A percentile compares a stretch with the other conserved stretches of the same genome.
These are phyloP conservation scores for Phytophthora pini DNA, from an alignment of 352 stramenopile species.

Conservation along the genomic window DNA sequence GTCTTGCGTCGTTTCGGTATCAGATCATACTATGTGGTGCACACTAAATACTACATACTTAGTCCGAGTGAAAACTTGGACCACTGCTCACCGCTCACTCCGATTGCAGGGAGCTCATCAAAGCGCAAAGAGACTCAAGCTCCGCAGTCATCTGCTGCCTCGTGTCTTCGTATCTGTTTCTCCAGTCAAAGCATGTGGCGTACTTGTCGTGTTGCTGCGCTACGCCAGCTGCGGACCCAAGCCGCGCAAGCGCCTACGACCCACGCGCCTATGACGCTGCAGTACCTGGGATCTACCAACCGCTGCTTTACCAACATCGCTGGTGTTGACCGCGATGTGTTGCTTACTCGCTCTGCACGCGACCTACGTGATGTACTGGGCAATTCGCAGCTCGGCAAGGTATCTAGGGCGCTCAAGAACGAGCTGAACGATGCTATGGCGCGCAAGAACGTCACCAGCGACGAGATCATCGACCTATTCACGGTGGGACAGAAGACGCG, in stretches of 20 bases:
- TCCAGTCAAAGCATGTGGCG: constrained; percentile 56
- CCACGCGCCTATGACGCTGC: constrained; percentile 22
- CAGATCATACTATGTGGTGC: constrained; percentile 1
- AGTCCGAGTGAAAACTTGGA: constrained; percentile 21
- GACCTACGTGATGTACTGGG: constrained; percentile 50
- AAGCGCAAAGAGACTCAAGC: constrained; percentile 22
- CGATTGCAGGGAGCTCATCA: constrained; percentile 12
- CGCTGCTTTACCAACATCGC: constrained; percentile 51
- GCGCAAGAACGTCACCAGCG: constrained; percentile 48
- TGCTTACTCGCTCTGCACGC: constrained; percentile 47
- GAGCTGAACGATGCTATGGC: constrained; percentile 42
- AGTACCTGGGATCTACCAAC: constrained; percentile 18
- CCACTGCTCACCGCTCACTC: constrained; percentile 32
- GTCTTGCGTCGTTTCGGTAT: constrained; percentile 29
- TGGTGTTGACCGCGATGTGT: constrained; percentile 49
- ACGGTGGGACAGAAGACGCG: constrained; percentile 59
- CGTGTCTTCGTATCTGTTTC: constrained; percentile 2
- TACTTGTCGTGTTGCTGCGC: constrained; percentile 53
- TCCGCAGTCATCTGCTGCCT: not conserved
- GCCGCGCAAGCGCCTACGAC: constrained; percentile 13
- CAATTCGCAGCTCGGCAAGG: constrained; percentile 32
- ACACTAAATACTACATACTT: constrained; percentile 23
- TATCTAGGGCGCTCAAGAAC: constrained; percentile 47
- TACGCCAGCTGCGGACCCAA: constrained; percentile 47
- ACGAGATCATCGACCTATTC: constrained; percentile 66